These are phyloP conservation scores for Westerdykella ornata DNA, from an alignment of 2,329 filamentous ascomycete species.

Conservation along the genomic window DNA sequence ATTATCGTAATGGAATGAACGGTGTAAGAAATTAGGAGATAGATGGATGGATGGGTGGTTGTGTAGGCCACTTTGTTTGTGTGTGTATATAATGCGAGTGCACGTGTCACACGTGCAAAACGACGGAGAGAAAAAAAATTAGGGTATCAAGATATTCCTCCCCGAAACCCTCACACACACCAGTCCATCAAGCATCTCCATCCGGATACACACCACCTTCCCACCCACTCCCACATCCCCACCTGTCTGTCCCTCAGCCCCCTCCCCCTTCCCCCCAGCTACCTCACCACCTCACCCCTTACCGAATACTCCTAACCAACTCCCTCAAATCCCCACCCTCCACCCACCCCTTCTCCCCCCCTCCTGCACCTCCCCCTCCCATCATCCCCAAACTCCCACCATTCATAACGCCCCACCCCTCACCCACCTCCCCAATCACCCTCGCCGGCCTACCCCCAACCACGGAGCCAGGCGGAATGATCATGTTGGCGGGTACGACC, in stretches of 20 bases:
- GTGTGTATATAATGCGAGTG: too few relatives aligned
- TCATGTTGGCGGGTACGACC: constrained; percentile 79
- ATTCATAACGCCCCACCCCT: constrained; percentile 46
- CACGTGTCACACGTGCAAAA: too few relatives aligned
- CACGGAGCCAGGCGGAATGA: constrained; percentile 85
- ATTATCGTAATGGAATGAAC: too few relatives aligned
- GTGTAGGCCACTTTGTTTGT: too few relatives aligned
- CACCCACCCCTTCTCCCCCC: constrained; percentile 42
- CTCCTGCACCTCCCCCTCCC: constrained; percentile 32
- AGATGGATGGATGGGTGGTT: too few relatives aligned
- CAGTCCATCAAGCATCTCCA: too few relatives aligned
- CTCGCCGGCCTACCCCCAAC: constrained; percentile 57
- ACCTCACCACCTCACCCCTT: background rate
- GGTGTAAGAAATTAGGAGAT: too few relatives aligned
- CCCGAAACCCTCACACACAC: too few relatives aligned
- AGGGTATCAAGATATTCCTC: too few relatives aligned
- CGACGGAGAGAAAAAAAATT: too few relatives aligned
- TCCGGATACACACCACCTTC: too few relatives aligned
- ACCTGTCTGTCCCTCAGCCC: background rate
- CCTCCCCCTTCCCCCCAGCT: background rate
- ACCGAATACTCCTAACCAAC: constrained; percentile 43
- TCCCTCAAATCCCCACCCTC: constrained; percentile 47
- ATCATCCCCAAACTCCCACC: constrained; percentile 26
- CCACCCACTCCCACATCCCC: background rate
- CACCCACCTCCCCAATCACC: constrained; percentile 44